phyloP scores from a whole-genome alignment of 306 rosid genomes.

The Luffa acutangula region DNA sequence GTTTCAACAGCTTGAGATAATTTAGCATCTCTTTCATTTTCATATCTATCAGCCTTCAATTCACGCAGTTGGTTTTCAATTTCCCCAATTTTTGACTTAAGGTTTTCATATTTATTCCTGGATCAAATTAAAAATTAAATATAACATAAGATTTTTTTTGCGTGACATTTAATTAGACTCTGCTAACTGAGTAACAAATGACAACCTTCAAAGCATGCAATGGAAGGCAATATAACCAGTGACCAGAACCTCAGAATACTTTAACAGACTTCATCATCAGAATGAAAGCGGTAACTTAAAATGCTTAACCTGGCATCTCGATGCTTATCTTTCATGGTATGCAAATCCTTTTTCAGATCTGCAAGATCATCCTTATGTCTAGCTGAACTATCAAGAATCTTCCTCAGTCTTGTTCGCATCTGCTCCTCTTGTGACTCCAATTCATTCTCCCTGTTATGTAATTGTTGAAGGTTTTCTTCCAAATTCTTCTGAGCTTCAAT shows the following conservation, averaged over 20 bases:
- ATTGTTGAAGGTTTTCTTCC: slow-evolving; percentile 91
- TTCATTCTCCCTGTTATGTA: slow-evolving; percentile 58
- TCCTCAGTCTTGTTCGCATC: slow-evolving; percentile 58
- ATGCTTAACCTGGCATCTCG: slow-evolving; percentile 51
- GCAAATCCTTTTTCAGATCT: slow-evolving; percentile 53
- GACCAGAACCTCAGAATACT: background rate
- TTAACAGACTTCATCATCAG: background rate
- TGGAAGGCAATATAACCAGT: background rate
- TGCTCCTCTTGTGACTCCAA: slow-evolving; percentile 66
- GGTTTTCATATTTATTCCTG: slow-evolving; percentile 69
- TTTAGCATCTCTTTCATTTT: slow-evolving; percentile 87
- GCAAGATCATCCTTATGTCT: slow-evolving; percentile 42
- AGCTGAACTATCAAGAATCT: slow-evolving; percentile 43
- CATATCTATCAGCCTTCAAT: slow-evolving; percentile 88
- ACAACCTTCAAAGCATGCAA: background rate
- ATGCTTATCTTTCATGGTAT: slow-evolving; percentile 61
- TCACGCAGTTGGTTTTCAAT: slow-evolving; percentile 84
- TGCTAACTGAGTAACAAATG: background rate
- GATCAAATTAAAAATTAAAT: background rate
- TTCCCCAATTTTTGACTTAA: slow-evolving; percentile 66
- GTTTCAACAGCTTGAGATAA: slow-evolving; percentile 97
- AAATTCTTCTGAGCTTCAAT: slow-evolving; percentile 85
- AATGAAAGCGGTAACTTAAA: background rate
- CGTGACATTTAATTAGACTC: background rate
- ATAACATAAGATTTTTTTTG: background rate